These are phyloP conservation scores for Fusarium staphyleae DNA, from an alignment of 2,329 filamentous ascomycete species.

Conservation along the genomic window DNA sequence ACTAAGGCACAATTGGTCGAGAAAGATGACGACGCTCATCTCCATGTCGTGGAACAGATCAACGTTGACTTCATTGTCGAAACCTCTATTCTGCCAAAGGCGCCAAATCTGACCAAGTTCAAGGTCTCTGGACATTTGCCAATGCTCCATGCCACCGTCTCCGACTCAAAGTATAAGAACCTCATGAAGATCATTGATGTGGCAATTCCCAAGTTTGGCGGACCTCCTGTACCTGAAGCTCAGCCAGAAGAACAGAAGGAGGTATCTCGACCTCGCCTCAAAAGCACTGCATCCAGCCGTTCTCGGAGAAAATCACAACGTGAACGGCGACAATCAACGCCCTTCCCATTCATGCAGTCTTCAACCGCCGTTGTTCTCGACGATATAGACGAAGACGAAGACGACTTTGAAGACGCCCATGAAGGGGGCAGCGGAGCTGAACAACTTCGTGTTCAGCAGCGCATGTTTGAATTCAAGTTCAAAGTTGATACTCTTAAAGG, in stretches of 20 bases:
- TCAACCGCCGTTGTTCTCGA: conserved; percentile 82
- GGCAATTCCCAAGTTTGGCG: conserved; percentile 82
- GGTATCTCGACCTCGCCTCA: conserved; percentile 51
- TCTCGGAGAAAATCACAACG: conserved; percentile 54
- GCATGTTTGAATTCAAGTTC: conserved; percentile 96
- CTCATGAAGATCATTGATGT: conserved; percentile 97
- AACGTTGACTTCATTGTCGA: conserved; percentile 98
- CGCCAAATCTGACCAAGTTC: conserved; percentile 89
- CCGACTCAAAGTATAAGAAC: conserved; percentile 95
- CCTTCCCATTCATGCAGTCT: conserved; percentile 75
- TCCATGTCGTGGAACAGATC: conserved; percentile 95
- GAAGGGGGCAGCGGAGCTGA: conserved; percentile 60
- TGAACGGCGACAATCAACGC: conserved; percentile 69
- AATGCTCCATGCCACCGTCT: conserved; percentile 88
- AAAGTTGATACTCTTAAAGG: conserved; percentile 93
- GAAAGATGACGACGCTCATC: conserved; percentile 70
- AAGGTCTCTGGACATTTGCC: conserved; percentile 91
- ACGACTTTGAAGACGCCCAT: conserved; percentile 71
- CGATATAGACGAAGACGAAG: conserved; percentile 73
- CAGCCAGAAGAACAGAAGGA: conserved; percentile 39
- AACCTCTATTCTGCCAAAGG: conserved; percentile 95
- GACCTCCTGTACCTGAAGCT: conserved; percentile 43
- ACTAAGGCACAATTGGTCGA: conserved; percentile 82
- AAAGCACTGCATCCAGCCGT: conserved; percentile 55
- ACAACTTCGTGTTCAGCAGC: conserved; percentile 79